Conservation (phyloP, 2,329 filamentous ascomycete species). For the Tolypocladium guangdongense region DNA sequence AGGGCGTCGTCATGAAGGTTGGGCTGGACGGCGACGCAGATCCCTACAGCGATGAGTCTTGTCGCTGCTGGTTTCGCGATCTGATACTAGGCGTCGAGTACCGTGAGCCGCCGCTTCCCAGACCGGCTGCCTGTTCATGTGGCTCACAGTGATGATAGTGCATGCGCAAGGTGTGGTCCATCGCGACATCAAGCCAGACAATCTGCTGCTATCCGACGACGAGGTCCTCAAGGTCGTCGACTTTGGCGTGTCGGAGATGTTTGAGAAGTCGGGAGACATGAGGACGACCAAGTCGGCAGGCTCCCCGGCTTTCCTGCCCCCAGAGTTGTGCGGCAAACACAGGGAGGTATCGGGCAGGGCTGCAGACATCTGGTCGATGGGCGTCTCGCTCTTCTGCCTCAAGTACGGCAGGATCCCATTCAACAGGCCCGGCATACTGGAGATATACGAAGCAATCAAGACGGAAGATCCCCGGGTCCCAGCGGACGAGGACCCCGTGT, state of each 20-base stretch:
- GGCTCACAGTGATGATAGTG: slow-evolving; percentile 36
- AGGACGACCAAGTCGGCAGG: slow-evolving; percentile 86
- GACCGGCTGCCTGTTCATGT: not conserved
- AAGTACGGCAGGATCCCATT: slow-evolving; percentile 86
- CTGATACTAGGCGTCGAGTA: slow-evolving; percentile 93
- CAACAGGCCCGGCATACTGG: slow-evolving; percentile 64
- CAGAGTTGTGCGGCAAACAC: slow-evolving; percentile 82
- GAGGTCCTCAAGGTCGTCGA: slow-evolving; percentile 96
- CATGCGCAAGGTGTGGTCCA: slow-evolving; percentile 93
- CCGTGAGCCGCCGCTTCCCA: slow-evolving; percentile 38
- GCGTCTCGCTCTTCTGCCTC: slow-evolving; percentile 85
- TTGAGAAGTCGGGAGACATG: slow-evolving; percentile 78
- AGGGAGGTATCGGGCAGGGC: slow-evolving; percentile 80
- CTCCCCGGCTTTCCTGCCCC: slow-evolving; percentile 87
- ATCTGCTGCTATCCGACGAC: slow-evolving; percentile 79
- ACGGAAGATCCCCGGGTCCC: slow-evolving; percentile 54
- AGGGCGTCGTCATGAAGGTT: slow-evolving; percentile 94
- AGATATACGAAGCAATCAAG: slow-evolving; percentile 83
- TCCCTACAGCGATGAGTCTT: slow-evolving; percentile 73
- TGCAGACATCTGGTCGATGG: slow-evolving; percentile 98
- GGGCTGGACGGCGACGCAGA: slow-evolving; percentile 72
- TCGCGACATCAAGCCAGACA: slow-evolving; percentile 96
- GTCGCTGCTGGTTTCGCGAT: slow-evolving; percentile 88
- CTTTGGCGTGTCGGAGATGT: slow-evolving; percentile 99
- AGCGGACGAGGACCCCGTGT: slow-evolving; percentile 51